phyloP scores from a whole-genome alignment of 139 green algal species.

The Gonium pectorale region DNA sequence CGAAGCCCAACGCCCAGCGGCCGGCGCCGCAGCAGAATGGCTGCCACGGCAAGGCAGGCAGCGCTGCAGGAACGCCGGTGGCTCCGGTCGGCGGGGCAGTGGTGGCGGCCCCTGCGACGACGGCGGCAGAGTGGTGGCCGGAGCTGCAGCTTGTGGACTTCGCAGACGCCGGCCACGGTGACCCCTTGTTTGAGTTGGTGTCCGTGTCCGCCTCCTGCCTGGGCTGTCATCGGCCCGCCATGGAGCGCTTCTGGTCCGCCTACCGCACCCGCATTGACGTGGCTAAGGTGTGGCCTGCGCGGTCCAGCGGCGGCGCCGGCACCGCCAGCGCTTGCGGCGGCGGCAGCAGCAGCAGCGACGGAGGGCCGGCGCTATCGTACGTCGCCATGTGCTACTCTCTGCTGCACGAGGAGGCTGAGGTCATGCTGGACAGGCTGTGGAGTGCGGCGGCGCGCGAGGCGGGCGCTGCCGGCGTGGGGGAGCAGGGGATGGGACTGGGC shows the following conservation, averaged over 20 bases:
- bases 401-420: slow-evolving; percentile 33
- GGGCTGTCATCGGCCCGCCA: not conserved
- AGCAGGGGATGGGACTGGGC: not conserved
- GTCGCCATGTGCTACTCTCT: slow-evolving; percentile 45
- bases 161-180: slow-evolving; percentile 54
- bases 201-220: slow-evolving; percentile 16
- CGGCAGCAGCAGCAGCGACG: not conserved
- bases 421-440: slow-evolving; percentile 23
- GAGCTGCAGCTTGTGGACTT: slow-evolving; percentile 56
- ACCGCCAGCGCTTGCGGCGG: too few relatives aligned
- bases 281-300: not conserved
- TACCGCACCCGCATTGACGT: slow-evolving; percentile 1
- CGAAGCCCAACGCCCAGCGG: too few relatives aligned
- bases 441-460: not conserved
- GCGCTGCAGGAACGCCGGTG: too few relatives aligned
- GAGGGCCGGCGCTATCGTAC: not conserved
- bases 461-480: not conserved
- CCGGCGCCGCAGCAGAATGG: too few relatives aligned
- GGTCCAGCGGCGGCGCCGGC: not conserved
- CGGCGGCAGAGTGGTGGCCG: not conserved
- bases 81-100: too few relatives aligned
- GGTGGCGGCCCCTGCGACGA: not conserved
- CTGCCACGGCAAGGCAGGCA: too few relatives aligned
- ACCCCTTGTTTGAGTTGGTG: slow-evolving; percentile 62
- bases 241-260: slow-evolving; percentile 19